A percentile compares a stretch with the other conserved stretches of the same genome.
Conservation (phyloP, 1,139 yeast genomes). For the Suhomyces yuchorum region DNA sequence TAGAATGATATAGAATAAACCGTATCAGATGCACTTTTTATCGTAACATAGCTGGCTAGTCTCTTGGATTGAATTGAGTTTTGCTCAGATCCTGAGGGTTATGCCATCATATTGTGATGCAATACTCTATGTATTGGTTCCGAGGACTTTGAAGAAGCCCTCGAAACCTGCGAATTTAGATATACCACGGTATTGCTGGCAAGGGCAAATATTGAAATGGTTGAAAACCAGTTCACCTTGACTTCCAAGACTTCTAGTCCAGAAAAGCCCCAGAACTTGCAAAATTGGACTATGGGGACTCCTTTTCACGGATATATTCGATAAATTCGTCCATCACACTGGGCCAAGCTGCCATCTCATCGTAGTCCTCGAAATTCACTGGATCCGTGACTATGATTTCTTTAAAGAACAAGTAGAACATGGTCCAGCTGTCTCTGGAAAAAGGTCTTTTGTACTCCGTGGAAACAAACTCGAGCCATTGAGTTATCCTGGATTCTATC, state of each 20-base stretch:
- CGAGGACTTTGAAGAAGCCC: background rate
- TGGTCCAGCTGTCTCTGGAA: slow-evolving; percentile 79
- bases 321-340: slow-evolving; percentile 82
- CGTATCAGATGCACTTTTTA: background rate
- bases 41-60: too few species aligned
- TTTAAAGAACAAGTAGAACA: slow-evolving; percentile 69
- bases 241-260: too few species aligned
- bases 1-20: background rate
- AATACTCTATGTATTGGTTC: background rate
- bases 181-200: too few species aligned
- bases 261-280: too few species aligned
- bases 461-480: slow-evolving; percentile 55
- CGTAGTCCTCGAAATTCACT: slow-evolving; percentile 52
- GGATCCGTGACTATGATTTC: slow-evolving; percentile 56
- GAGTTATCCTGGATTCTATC: slow-evolving; percentile 33
- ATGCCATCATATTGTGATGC: background rate
- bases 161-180: too few species aligned
- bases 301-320: slow-evolving; percentile 52
- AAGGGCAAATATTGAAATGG: too few species aligned
- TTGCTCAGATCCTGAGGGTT: background rate
- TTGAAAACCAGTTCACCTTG: background rate
- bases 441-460: slow-evolving; percentile 47
- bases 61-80: too few species aligned
- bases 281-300: slow-evolving; percentile 8
- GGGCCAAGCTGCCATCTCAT: slow-evolving; percentile 91